phyloP scores from a whole-genome alignment of 2,329 filamentous ascomycete species.

The Aspergillus novoparasiticus region DNA sequence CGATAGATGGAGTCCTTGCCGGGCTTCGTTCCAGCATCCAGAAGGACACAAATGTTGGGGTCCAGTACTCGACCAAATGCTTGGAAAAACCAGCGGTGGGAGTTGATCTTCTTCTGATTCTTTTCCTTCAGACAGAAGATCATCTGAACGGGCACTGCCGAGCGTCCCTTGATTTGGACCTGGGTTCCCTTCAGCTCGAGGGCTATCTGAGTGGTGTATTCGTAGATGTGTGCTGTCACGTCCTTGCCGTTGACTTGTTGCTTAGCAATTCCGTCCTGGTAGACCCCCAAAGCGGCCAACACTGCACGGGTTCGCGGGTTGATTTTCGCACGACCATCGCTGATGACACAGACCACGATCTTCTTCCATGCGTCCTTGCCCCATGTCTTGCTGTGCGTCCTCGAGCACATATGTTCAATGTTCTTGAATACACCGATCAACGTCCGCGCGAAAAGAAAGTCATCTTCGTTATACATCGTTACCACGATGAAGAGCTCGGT shows the following conservation, averaged over 20 bases:
- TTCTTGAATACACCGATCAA: constrained; percentile 99
- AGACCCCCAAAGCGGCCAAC: constrained; percentile 89
- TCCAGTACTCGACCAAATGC: constrained; percentile 91
- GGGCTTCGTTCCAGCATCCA: constrained; percentile 94
- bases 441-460: constrained; percentile 90
- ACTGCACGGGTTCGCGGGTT: constrained; percentile 88
- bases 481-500: constrained; percentile 96
- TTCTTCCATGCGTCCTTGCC: constrained; percentile 99
- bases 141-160: constrained; percentile 87
- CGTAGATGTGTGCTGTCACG: constrained; percentile 96
- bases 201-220: constrained; percentile 63
- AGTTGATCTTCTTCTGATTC: constrained; percentile 99
- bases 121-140: constrained; percentile 99
- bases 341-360: constrained; percentile 97
- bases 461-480: constrained; percentile 99
- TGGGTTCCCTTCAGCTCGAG: constrained; percentile 88
- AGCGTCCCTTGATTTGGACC: constrained; percentile 79
- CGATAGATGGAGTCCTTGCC: constrained; percentile 96
- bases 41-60: constrained; percentile 93
- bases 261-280: constrained; percentile 97
- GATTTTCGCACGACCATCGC: constrained; percentile 95
- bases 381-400: constrained; percentile 94
- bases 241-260: constrained; percentile 96
- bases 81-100: constrained; percentile 98
- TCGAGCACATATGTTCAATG: constrained; percentile 95